Evolutionary conservation across 163 green algal genomes (phyloP).

Genomic region (Volvox carteri): DNA sequence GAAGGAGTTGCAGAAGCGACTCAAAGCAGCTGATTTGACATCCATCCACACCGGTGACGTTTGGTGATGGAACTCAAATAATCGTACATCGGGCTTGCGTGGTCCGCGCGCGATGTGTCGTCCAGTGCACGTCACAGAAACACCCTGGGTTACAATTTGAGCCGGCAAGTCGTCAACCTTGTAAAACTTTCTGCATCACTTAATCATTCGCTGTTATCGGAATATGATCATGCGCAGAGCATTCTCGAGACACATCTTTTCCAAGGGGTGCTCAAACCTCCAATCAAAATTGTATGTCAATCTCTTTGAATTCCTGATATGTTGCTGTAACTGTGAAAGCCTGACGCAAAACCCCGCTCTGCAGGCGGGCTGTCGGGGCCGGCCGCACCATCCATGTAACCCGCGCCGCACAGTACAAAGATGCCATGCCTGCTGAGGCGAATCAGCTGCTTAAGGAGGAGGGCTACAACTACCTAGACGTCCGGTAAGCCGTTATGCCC

Average conservation of each 20-base stretch:
- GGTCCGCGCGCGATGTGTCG: not conserved
- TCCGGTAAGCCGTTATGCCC: slow-evolving; percentile 28
- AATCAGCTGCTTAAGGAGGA: slow-evolving; percentile 10
- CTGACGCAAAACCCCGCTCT: not conserved
- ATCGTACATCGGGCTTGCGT: slow-evolving; percentile 21
- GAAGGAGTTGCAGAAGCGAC: no score
- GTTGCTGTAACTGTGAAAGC: not conserved
- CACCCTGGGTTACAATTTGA: no score
- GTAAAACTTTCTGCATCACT: no score
- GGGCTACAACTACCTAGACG: slow-evolving; percentile 32
- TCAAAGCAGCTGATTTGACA: no score
- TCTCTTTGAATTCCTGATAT: no score
- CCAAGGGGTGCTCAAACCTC: not conserved
- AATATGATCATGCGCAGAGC: not conserved
- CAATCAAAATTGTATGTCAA: not conserved
- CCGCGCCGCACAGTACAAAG: not conserved
- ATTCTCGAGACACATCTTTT: not conserved
- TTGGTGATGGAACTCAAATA: not conserved
- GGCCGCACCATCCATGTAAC: not conserved
- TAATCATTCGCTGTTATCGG: no score
- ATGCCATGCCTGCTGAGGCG: slow-evolving; percentile 27
- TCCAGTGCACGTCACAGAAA: not conserved
- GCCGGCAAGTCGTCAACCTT: no score
- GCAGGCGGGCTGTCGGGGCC: not conserved
- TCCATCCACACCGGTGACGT: no score